Evolutionary conservation across 257 asterid genomes (phyloP).

Genomic region (Salvia hispanica): DNA sequence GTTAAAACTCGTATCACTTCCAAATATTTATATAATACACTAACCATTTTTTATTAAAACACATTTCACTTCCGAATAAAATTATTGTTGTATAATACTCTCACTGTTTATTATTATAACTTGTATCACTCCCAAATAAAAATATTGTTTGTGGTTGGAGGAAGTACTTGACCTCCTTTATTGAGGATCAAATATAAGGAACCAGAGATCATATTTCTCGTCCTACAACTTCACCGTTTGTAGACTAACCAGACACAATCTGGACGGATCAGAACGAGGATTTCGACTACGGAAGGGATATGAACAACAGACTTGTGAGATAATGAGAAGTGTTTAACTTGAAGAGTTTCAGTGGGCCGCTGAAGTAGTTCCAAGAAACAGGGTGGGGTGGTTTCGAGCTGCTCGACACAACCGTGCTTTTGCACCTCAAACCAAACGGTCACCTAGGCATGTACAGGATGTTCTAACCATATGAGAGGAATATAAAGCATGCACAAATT

Average conservation of each 20-base stretch:
- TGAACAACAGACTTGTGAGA: slow-evolving; percentile 52
- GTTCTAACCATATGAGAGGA: slow-evolving; percentile 63
- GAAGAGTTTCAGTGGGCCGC: slow-evolving; percentile 52
- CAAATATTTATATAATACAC: too few species aligned
- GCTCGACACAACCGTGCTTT: slow-evolving; percentile 55
- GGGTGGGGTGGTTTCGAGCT: slow-evolving; percentile 34
- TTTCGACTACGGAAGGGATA: slow-evolving; percentile 74
- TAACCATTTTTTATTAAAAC: too few species aligned
- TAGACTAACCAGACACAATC: slow-evolving; percentile 55
- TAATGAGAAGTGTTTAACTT: slow-evolving; percentile 50
- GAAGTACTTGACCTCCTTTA: too few species aligned
- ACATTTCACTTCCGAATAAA: too few species aligned
- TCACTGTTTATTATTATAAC: too few species aligned
- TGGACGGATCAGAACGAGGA: slow-evolving; percentile 59
- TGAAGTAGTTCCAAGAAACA: not conserved
- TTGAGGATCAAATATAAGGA: slow-evolving; percentile 33
- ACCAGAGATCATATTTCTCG: slow-evolving; percentile 70
- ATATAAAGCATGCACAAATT: slow-evolving; percentile 41
- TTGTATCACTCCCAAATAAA: too few species aligned
- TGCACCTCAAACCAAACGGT: slow-evolving; percentile 72
- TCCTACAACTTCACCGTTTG: slow-evolving; percentile 59
- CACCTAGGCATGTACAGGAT: slow-evolving; percentile 73
- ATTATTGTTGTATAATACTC: too few species aligned
- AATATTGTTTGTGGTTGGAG: too few species aligned
- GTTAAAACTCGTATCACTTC: too few species aligned